These are phyloP conservation scores for Uronychia binucleata DNA, from an alignment of 73 alveolate genomes.

Conservation along the genomic window DNA sequence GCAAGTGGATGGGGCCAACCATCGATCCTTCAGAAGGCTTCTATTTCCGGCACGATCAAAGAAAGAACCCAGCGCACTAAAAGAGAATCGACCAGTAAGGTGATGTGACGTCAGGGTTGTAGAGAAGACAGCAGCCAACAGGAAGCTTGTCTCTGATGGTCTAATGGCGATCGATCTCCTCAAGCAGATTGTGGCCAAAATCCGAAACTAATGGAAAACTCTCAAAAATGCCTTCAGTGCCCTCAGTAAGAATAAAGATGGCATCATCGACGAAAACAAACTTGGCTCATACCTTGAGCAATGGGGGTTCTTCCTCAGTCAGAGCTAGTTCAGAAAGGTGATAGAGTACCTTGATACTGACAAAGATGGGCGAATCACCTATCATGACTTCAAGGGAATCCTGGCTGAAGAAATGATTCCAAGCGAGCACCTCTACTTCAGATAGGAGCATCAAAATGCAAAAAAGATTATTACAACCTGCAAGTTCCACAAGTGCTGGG, in stretches of 20 bases:
- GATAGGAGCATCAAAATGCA: conserved; percentile 42
- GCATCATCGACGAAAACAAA: conserved; percentile 39
- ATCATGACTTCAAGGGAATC: conserved; percentile 47
- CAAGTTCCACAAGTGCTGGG: conserved; percentile 57
- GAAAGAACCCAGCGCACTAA: conserved; percentile 54
- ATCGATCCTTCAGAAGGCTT: conserved; percentile 63
- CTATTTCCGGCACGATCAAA: conserved; percentile 59
- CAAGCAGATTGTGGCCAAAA: conserved; percentile 27
- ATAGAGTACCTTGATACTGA: conserved; percentile 49
- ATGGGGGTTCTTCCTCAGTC: conserved; percentile 58
- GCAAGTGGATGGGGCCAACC: conserved; percentile 60
- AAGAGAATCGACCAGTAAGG: conserved; percentile 33
- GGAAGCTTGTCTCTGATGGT: conserved; percentile 17
- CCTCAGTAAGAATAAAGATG: conserved; percentile 29
- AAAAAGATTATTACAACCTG: conserved; percentile 35
- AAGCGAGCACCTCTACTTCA: conserved; percentile 46
- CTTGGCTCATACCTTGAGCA: conserved; percentile 19
- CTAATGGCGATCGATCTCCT: conserved; percentile 13
- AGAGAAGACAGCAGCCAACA: conserved; percentile 19
- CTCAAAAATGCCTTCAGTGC: conserved; percentile 59
- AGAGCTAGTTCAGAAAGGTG: conserved; percentile 22
- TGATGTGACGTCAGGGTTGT: too few relatives aligned
- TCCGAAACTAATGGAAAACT: conserved; percentile 39
- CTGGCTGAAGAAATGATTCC: conserved; percentile 58
- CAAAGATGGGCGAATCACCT: conserved; percentile 41